These are phyloP conservation scores for Cladorrhinum samala DNA, from an alignment of 495 filamentous ascomycete species.

Conservation along the genomic window DNA sequence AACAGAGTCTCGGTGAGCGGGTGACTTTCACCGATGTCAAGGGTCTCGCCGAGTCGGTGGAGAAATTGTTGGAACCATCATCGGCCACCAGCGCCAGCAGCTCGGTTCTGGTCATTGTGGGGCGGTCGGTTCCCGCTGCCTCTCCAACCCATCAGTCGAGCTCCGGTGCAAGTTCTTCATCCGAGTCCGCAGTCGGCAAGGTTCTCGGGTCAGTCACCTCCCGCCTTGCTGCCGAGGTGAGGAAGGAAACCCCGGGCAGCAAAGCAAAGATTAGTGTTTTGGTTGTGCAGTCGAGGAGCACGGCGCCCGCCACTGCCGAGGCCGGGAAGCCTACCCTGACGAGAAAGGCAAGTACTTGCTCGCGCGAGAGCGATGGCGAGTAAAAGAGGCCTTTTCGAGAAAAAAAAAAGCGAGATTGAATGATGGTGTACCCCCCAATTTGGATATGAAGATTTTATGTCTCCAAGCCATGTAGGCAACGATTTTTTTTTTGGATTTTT, in stretches of 20 bases:
- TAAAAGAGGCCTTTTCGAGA: too few species aligned
- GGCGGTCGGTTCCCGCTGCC: background rate
- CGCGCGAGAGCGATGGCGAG: background rate
- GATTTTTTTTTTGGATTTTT: too few species aligned
- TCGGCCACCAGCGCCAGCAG: background rate
- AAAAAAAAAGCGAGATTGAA: too few species aligned
- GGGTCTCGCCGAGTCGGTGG: background rate
- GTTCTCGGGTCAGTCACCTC: conserved; percentile 62
- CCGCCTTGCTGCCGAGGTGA: conserved; percentile 47
- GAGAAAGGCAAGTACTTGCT: background rate
- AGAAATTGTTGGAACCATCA: background rate
- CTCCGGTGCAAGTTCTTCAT: background rate
- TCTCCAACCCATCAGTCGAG: background rate
- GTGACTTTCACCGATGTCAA: background rate
- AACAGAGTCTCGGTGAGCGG: background rate
- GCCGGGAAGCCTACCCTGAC: conserved; percentile 1
- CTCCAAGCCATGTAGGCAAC: too few species aligned
- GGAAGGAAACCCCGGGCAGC: conserved; percentile 14
- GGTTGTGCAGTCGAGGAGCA: conserved; percentile 57
- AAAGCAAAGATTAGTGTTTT: conserved; percentile 58
- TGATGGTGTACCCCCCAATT: too few species aligned
- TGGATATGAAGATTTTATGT: too few species aligned
- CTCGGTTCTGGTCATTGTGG: conserved; percentile 5
- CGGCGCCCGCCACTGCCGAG: background rate
- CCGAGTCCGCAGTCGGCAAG: conserved; percentile 14